Conservation (phyloP, 305 asterid species). For the Vinca major region DNA sequence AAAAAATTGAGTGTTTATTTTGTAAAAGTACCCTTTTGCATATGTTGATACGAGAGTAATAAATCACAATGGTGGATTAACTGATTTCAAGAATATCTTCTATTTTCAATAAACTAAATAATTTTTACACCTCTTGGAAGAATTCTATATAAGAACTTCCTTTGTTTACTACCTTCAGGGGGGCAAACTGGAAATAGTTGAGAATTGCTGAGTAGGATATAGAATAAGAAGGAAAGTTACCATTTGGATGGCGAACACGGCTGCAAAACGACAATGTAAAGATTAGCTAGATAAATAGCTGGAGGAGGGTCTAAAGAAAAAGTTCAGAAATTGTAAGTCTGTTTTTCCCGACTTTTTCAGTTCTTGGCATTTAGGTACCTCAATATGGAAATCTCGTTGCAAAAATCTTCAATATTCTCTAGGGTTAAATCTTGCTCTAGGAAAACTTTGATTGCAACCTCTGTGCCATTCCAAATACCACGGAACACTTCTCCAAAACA, state of each 20-base stretch:
- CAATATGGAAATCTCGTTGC: constrained; percentile 91
- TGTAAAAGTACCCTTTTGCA: too few relatives aligned
- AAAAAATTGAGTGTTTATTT: too few relatives aligned
- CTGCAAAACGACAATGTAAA: constrained; percentile 36
- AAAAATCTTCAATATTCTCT: constrained; percentile 97
- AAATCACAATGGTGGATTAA: too few relatives aligned
- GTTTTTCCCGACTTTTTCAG: not conserved
- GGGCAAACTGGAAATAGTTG: not conserved
- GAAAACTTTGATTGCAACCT: constrained; percentile 91
- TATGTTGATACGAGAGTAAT: too few relatives aligned
- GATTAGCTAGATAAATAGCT: not conserved
- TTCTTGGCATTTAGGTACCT: constrained; percentile 33
- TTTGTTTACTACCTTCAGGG: too few relatives aligned
- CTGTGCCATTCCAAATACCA: constrained; percentile 95
- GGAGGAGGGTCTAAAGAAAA: not conserved
- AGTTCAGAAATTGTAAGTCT: not conserved
- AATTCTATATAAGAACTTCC: too few relatives aligned
- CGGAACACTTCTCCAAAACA: constrained; percentile 98
- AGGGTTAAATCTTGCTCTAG: constrained; percentile 96
- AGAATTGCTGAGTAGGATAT: not conserved
- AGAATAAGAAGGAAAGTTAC: constrained; percentile 37
- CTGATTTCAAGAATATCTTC: too few relatives aligned
- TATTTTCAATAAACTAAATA: too few relatives aligned
- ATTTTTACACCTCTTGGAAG: too few relatives aligned
- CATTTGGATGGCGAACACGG: constrained; percentile 98